Base-by-base conservation (phyloP, 2,329 filamentous ascomycete genomes). In the Colletotrichum shisoi region DNA sequence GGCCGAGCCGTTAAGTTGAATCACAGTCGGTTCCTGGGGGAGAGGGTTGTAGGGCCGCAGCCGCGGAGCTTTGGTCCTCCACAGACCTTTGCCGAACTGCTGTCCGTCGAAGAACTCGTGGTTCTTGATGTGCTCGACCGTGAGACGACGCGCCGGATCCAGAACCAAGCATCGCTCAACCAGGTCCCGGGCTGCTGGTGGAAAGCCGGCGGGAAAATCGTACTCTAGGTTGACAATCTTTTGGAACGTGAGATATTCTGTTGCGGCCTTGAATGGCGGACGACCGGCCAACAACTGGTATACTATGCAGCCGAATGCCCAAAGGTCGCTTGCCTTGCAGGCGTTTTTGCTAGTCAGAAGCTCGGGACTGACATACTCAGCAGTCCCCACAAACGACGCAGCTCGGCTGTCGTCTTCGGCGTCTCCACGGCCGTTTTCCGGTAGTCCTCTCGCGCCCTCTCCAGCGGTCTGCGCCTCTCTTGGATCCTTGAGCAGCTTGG, bases 301-400 rank as follows among this genome's bases (percentile, higher is more conserved):
- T 70, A 99, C 89, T 72, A 99, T 99, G 80, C 95, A 99, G 11
- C 95, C 95, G 81, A 96, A 99, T 2, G 95, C 95, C 95, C 95
- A 99, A 57, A 99, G 79, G 79, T 99, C 95, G 77, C 95, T 98
- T 49, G 94, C 92, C 80, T 98, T 99, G 82, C 94, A 97, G 21
- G 94, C 95, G 74, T 92, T 96, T 81, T 98, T 98, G 75, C 97
- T 93, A 37, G 92, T 97, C 62, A 99, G 83, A n/a, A 99, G 84
- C 77, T 99, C 95, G 0, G 95, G 95, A 74, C 95, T 98, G 72
- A 99, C 95, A 74, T 99, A 99, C 78, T 99, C 95, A 12, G 95
- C 95, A 0, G 95, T 99, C 44, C 95, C 95, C 48, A 99, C 95
- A 76, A 99, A 99, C 0, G 95, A 99, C 42, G 92, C 92, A 13